A percentile compares a stretch with the other conserved stretches of the same genome.
Evolutionary conservation across 164 flowering plant species (phyloP).

Genomic region (Akebia trifoliata): DNA sequence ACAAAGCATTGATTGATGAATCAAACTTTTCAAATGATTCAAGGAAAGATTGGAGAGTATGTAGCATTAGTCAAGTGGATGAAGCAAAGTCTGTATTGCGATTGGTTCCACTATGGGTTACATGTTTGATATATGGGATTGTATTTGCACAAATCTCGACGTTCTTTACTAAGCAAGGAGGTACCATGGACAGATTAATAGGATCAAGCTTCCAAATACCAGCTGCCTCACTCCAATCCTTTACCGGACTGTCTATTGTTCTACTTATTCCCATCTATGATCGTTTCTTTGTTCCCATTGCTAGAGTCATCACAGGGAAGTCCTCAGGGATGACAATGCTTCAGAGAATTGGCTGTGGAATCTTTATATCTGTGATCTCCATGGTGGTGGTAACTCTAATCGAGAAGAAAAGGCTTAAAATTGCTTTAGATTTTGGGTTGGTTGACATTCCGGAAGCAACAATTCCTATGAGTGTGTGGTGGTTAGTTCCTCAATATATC

Average conservation of each 20-base stretch:
- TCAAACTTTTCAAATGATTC: conserved; percentile 1
- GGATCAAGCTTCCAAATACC: conserved; percentile 22
- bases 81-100: conserved; percentile 23
- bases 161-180: conserved; percentile 36
- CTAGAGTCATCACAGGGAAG: conserved; percentile 14
- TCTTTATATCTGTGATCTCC: conserved; percentile 21
- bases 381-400: conserved; percentile 28
- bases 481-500: conserved; percentile 16
- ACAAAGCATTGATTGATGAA: conserved; percentile 11
- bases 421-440: conserved; percentile 16
- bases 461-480: conserved; percentile 20
- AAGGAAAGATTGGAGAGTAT: conserved; percentile 5
- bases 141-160: conserved; percentile 28
- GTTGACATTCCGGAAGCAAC: conserved; percentile 9
- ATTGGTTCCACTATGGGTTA: conserved; percentile 23
- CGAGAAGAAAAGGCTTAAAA: conserved; percentile 18
- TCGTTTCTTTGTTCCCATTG: conserved; percentile 22
- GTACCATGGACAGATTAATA: conserved; percentile 28
- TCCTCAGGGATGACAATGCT: conserved; percentile 30
- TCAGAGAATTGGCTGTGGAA: conserved; percentile 31
- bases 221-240: conserved; percentile 23
- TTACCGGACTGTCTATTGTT: conserved; percentile 21
- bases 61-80: conserved; percentile 21
- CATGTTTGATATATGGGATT: conserved; percentile 27
- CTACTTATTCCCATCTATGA: conserved; percentile 28